Percentiles rank a stretch among this genome's conserved stretches.
Evolutionary conservation across 2,329 filamentous ascomycete genomes (phyloP).

Genomic region (Fusarium virguliforme): DNA sequence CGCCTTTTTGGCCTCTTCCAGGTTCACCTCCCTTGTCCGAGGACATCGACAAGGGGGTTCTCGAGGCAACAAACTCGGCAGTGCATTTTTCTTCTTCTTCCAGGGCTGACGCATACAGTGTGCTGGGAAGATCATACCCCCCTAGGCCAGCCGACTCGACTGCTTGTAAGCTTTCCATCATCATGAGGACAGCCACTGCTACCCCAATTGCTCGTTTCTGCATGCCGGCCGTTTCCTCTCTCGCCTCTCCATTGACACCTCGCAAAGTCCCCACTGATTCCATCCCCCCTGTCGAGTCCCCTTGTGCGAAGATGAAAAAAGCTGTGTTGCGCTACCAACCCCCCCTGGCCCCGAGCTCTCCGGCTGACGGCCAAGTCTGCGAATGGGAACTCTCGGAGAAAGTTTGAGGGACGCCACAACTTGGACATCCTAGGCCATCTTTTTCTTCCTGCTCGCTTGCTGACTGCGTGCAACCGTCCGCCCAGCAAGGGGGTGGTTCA

Average conservation of each 20-base stretch:
- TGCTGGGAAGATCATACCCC: constrained; percentile 22
- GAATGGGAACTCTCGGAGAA: constrained; percentile 52
- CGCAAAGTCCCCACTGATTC: constrained; percentile 22
- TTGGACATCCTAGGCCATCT: constrained; percentile 30
- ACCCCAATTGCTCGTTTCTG: constrained; percentile 12
- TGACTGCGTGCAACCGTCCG: constrained; percentile 15
- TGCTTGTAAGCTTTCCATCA: constrained; percentile 13
- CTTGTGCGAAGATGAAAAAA: constrained; percentile 23
- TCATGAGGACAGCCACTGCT: constrained; percentile 24
- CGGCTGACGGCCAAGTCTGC: constrained; percentile 43
- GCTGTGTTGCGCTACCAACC: constrained; percentile 24
- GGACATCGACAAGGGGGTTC: constrained; percentile 19
- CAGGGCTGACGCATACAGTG: constrained; percentile 11
- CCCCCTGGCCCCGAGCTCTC: constrained; percentile 47
- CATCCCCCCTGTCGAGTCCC: constrained; percentile 23
- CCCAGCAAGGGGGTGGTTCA: constrained; percentile 25
- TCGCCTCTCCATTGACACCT: constrained; percentile 15
- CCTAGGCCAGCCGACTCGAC: constrained; percentile 7
- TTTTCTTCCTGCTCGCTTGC: constrained; percentile 17
- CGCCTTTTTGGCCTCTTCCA: constrained; percentile 26
- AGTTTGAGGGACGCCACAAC: constrained; percentile 33
- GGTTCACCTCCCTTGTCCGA: constrained; percentile 24
- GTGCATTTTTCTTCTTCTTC: constrained; percentile 3
- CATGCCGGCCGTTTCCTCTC: constrained; percentile 8
- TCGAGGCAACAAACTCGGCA: constrained; percentile 5